phyloP scores from a whole-genome alignment of 2,329 filamentous ascomycete species.

The Fusarium keratoplasticum region DNA sequence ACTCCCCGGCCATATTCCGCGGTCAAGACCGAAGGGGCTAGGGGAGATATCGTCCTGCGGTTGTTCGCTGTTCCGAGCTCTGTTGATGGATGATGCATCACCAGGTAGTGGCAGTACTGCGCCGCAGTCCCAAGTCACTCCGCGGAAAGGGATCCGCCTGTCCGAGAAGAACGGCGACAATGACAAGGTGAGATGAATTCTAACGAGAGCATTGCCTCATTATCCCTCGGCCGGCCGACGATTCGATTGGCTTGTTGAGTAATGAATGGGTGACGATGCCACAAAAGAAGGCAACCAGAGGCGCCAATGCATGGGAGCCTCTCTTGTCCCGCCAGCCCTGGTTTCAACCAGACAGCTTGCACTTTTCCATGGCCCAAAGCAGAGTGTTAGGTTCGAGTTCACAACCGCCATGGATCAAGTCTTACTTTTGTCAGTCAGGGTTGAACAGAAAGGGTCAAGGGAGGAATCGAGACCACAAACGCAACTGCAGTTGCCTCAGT shows the following conservation, averaged over 20 bases:
- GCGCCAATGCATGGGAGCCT: constrained; percentile 10
- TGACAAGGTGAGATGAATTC: constrained; percentile 6
- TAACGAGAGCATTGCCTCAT: constrained; percentile 7
- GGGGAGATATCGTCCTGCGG: constrained; percentile 10
- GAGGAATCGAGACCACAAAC: constrained; percentile 14
- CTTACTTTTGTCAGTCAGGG: constrained; percentile 26
- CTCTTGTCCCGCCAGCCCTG: constrained; percentile 22
- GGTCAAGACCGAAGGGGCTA: constrained; percentile 15
- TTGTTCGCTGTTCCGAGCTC: background rate
- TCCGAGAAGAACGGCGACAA: constrained; percentile 8
- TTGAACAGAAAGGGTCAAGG: background rate
- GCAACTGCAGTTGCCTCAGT: constrained; percentile 12
- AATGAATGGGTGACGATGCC: background rate
- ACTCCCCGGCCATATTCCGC: constrained; percentile 1
- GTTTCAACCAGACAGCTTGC: constrained; percentile 5
- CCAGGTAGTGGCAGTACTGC: constrained; percentile 15
- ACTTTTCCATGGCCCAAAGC: background rate
- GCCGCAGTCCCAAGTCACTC: constrained; percentile 20
- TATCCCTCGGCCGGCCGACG: background rate
- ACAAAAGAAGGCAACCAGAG: constrained; percentile 21
- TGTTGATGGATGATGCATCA: constrained; percentile 11
- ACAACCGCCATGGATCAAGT: constrained; percentile 8
- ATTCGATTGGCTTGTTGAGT: constrained; percentile 3
- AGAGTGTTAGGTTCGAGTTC: background rate
- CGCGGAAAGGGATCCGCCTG: constrained; percentile 3